Base-by-base conservation (phyloP, 176 grass and related monocot genomes). In the Puya raimondii region DNA sequence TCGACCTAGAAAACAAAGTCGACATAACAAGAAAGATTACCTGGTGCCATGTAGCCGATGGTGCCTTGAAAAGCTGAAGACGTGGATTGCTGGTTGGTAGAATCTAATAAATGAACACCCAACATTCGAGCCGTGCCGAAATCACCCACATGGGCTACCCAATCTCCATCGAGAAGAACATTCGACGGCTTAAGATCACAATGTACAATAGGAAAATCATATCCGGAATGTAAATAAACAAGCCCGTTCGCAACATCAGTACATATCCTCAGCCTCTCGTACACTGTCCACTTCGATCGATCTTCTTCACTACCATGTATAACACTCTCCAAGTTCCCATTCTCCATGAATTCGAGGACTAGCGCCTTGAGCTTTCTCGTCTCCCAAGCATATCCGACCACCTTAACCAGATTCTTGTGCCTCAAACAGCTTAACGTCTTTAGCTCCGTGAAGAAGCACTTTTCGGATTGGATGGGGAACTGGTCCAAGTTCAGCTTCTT, bases 171-270 rank as follows among this genome's bases (percentile, higher is more conserved):
- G 3, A 97, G 75, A 15, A 97, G 81, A 0, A 97, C 87, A 76
- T 97, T 97, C 0, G 89, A 92, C 15, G 94, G 94, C 74, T 97
- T 97, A 64, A 97, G 76, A 84, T 97, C 86, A 66, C 93, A 92
- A 73, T 97, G 94, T 63, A 92, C 79, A 51, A 97, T 72, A 47
- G 86, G 93, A 66, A 85, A 87, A 8, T 85, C 89, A 69, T 92
- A 97, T 2, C 84, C 82, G 4, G 67, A 81, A 80, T 97, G 94
- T 69, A 97, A 77, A 68, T 97, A 97, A 63, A 64, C 86, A 26
- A 97, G 80, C 12, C 84, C 94, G 17, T 92, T 78, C 20, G 93
- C 89, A 71, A 85, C 84, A 8, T 82, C 89, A 51, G 84, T 74
- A 76, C 89, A 92, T 77, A 79, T 66, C 25, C 79, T 66, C 69